Evolutionary conservation across 169 alveolate genomes (phyloP).

Genomic region (Eimeria falciformis): DNA sequence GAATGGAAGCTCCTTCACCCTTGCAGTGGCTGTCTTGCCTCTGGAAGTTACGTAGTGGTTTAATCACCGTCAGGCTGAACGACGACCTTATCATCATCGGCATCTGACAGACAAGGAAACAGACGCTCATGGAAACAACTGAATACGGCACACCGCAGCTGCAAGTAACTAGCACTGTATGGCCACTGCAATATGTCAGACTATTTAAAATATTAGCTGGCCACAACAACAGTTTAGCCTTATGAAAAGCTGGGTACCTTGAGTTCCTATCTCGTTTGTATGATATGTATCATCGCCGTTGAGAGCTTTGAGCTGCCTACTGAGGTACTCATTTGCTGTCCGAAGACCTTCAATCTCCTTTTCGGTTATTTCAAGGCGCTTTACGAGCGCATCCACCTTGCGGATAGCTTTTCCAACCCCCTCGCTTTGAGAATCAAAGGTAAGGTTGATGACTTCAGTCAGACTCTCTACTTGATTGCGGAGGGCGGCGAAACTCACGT

Average conservation of each 20-base stretch:
- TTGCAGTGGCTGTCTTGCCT: no score
- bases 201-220: no score
- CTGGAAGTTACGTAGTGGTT: no score
- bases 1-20: no score
- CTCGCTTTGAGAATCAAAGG: constrained; percentile 60
- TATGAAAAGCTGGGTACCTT: constrained; percentile 19
- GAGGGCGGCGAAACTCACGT: constrained; percentile 70
- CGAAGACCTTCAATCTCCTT: constrained; percentile 56
- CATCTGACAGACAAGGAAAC: no score
- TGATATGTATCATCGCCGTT: neutral
- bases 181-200: no score
- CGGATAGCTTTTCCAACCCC: constrained; percentile 61
- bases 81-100: no score
- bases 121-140: no score
- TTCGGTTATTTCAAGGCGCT: constrained; percentile 31
- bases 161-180: no score
- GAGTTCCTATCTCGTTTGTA: neutral
- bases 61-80: no score
- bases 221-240: no score
- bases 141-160: no score
- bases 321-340: constrained; percentile 49
- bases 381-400: constrained; percentile 49
- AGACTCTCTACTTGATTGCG: constrained; percentile 71
- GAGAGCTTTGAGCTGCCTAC: constrained; percentile 33
- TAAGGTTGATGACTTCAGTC: constrained; percentile 55